phyloP scores from a whole-genome alignment of 2,329 filamentous ascomycete genomes.

The Erysiphe pulchra region DNA sequence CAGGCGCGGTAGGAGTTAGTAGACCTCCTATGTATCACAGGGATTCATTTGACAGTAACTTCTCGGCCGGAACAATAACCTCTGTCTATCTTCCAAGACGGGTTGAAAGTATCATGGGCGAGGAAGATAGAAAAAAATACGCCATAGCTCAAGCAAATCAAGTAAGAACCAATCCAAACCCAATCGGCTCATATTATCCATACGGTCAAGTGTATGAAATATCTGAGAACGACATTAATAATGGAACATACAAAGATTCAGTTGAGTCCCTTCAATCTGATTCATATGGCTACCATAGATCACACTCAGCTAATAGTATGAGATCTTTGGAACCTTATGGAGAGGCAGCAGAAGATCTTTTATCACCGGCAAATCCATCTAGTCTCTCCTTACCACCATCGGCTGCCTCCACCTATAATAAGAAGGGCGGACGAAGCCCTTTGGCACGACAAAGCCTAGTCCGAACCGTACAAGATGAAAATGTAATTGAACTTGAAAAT shows the following conservation, averaged over 20 bases:
- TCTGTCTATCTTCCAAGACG: constrained; percentile 41
- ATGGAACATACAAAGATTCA: constrained; percentile 18
- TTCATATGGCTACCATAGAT: constrained; percentile 6
- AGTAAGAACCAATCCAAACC: constrained; percentile 7
- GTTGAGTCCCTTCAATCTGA: constrained; percentile 12
- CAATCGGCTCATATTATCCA: constrained; percentile 16
- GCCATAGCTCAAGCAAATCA: constrained; percentile 37
- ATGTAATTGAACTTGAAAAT: constrained; percentile 8
- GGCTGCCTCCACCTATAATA: constrained; percentile 5
- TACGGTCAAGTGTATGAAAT: constrained; percentile 24
- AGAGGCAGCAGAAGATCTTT: constrained; percentile 1
- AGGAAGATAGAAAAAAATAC: constrained; percentile 52
- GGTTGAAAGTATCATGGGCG: constrained; percentile 41
- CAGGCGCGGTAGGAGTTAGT: constrained; percentile 9
- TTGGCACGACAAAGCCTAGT: constrained; percentile 14
- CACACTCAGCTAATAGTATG: constrained; percentile 4
- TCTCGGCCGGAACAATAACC: constrained; percentile 27
- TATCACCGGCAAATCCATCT: constrained; percentile 1
- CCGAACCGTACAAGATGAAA: constrained; percentile 9
- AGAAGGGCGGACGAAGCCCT: constrained; percentile 13
- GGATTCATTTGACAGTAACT: constrained; percentile 40
- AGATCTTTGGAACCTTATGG: constrained; percentile 3
- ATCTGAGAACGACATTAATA: constrained; percentile 19
- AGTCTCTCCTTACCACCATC: constrained; percentile 5
- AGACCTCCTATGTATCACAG: constrained; percentile 20